A percentile compares a stretch with the other conserved stretches of the same genome.
Conservation (phyloP, 176 grass and related monocot species). For the Oryza meyeriana region DNA sequence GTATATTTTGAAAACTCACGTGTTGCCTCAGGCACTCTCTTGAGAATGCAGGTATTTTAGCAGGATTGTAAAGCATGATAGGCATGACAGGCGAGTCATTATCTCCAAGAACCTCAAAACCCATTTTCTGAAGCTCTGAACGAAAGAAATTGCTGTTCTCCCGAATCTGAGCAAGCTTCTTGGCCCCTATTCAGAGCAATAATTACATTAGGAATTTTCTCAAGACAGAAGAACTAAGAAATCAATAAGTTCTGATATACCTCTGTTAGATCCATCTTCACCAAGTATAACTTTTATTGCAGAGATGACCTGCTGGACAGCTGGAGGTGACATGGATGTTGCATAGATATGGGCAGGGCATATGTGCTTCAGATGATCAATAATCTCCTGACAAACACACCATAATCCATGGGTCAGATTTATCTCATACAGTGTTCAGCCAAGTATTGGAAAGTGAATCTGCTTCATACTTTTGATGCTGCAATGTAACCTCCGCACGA, state of each 20-base stretch:
- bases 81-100: slow-evolving; percentile 94
- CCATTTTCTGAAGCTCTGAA: slow-evolving; percentile 94
- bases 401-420: slow-evolving; percentile 17
- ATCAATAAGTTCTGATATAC: slow-evolving; percentile 31
- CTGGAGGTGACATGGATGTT: slow-evolving; percentile 94
- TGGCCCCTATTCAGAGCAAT: slow-evolving; percentile 59
- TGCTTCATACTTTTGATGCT: slow-evolving; percentile 70
- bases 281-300: slow-evolving; percentile 86
- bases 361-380: slow-evolving; percentile 69
- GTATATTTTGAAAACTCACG: slow-evolving; percentile 42
- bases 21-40: slow-evolving; percentile 83
- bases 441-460: slow-evolving; percentile 14
- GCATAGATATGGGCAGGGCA: slow-evolving; percentile 96
- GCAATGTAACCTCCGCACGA: slow-evolving; percentile 92
- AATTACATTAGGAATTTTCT: slow-evolving; percentile 27
- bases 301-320: slow-evolving; percentile 91
- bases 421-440: slow-evolving; percentile 14
- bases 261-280: slow-evolving; percentile 91
- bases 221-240: slow-evolving; percentile 2
- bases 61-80: slow-evolving; percentile 98
- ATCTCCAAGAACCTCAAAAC: slow-evolving; percentile 93
- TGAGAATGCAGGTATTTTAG: slow-evolving; percentile 97
- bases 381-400: slow-evolving; percentile 63
- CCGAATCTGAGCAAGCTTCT: slow-evolving; percentile 80
- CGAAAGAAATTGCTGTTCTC: slow-evolving; percentile 98